phyloP scores from a whole-genome alignment of 2,329 filamentous ascomycete species.

The Talaromyces atroroseus region DNA sequence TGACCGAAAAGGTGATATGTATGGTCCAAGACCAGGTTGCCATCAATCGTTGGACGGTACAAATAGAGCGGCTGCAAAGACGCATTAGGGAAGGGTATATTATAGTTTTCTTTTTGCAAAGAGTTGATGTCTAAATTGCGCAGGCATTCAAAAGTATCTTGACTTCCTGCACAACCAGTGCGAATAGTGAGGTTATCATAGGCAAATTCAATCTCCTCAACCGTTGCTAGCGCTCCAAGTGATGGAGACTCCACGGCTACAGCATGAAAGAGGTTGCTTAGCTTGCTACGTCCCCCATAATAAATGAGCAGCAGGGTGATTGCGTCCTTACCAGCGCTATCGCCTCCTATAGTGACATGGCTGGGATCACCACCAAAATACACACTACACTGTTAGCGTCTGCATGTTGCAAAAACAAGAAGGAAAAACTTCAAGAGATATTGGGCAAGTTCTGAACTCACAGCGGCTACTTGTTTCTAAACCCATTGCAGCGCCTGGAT shows the following conservation, averaged over 20 bases:
- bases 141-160: constrained; percentile 46
- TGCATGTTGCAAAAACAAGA: neutral
- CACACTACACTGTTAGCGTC: neutral
- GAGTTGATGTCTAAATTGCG: constrained; percentile 38
- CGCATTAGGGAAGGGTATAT: constrained; percentile 43
- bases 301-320: constrained; percentile 60
- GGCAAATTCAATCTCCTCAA: constrained; percentile 45
- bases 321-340: constrained; percentile 27
- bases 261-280: constrained; percentile 46
- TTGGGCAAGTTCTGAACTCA: too few species aligned
- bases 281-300: constrained; percentile 40
- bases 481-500: constrained; percentile 20
- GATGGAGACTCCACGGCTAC: constrained; percentile 51
- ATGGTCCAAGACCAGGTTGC: constrained; percentile 46
- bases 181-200: constrained; percentile 49
- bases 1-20: constrained; percentile 45
- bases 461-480: constrained; percentile 26
- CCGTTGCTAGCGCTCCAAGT: constrained; percentile 44
- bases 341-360: constrained; percentile 22
- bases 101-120: constrained; percentile 44
- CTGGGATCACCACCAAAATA: constrained; percentile 25
- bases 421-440: too few species aligned
- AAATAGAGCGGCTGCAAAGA: constrained; percentile 42
- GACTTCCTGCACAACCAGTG: constrained; percentile 38
- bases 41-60: constrained; percentile 49